These are phyloP conservation scores for Pseudocercospora crystallina DNA, from an alignment of 2,329 filamentous ascomycete genomes.

Conservation along the genomic window DNA sequence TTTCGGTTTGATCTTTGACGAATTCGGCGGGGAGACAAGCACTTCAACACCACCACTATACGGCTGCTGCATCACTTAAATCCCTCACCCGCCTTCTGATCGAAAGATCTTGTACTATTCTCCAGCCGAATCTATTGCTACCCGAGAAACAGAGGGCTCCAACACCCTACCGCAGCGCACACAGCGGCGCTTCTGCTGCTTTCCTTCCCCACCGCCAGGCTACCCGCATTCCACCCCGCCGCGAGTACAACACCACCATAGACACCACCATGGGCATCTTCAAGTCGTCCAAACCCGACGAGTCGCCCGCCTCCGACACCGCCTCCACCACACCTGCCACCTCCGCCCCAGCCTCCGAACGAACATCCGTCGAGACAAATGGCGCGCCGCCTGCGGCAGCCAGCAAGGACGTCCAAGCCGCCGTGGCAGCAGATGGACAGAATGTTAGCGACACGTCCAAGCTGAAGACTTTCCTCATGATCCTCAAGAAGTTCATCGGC, in stretches of 20 bases:
- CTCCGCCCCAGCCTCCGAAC: slow-evolving; percentile 9
- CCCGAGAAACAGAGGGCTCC: too few relatives aligned
- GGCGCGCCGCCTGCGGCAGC: background rate
- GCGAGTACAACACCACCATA: background rate
- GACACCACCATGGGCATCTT: slow-evolving; percentile 8
- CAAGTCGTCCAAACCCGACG: slow-evolving; percentile 1
- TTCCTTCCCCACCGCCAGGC: background rate
- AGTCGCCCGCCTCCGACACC: background rate
- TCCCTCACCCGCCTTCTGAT: too few relatives aligned
- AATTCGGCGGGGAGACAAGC: too few relatives aligned
- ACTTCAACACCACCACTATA: too few relatives aligned
- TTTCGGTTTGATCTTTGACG: too few relatives aligned
- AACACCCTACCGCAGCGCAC: background rate
- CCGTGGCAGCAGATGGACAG: slow-evolving; percentile 38
- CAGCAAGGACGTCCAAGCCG: slow-evolving; percentile 1
- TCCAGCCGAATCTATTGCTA: too few relatives aligned
- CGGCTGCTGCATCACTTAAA: too few relatives aligned
- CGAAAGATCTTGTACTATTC: too few relatives aligned
- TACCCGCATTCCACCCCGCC: background rate
- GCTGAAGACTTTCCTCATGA: slow-evolving; percentile 82
- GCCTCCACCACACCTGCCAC: slow-evolving; percentile 7
- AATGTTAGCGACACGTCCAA: slow-evolving; percentile 78
- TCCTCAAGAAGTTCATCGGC: slow-evolving; percentile 91
- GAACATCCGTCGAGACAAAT: slow-evolving; percentile 9
- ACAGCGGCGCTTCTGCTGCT: background rate